Conservation (phyloP, 75 land plant genomes). For the Pinus taeda region DNA sequence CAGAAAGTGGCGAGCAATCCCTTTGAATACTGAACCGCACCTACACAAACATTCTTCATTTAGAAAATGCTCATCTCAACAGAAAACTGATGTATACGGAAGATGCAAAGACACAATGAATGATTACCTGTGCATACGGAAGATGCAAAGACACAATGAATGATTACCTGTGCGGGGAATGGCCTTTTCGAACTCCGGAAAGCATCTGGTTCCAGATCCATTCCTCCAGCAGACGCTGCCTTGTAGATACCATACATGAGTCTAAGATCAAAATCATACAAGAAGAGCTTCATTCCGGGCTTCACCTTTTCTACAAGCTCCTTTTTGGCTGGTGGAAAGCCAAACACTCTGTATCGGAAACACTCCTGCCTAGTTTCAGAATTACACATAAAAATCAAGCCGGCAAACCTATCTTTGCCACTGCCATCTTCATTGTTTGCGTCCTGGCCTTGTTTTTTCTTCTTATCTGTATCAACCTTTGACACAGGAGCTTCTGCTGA, state of each 20-base stretch:
- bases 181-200: constrained; percentile 24
- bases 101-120: too few species aligned
- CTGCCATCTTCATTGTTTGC: background rate
- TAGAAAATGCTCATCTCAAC: background rate
- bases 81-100: too few species aligned
- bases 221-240: constrained; percentile 35
- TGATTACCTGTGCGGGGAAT: constrained; percentile 63
- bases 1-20: constrained; percentile 61
- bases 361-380: constrained; percentile 56
- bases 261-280: constrained; percentile 60
- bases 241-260: constrained; percentile 63
- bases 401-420: constrained; percentile 32
- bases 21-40: constrained; percentile 44
- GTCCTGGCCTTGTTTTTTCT: background rate
- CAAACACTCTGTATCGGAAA: constrained; percentile 49
- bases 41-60: constrained; percentile 14
- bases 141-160: too few species aligned
- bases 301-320: constrained; percentile 47
- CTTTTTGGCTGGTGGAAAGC: constrained; percentile 42
- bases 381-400: constrained; percentile 69
- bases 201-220: constrained; percentile 45
- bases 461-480: background rate
- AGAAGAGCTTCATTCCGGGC: constrained; percentile 44
- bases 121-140: too few species aligned
- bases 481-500: background rate